Conservation (phyloP, 805 yeast genomes). For the Schwanniomyces polymorphus region DNA sequence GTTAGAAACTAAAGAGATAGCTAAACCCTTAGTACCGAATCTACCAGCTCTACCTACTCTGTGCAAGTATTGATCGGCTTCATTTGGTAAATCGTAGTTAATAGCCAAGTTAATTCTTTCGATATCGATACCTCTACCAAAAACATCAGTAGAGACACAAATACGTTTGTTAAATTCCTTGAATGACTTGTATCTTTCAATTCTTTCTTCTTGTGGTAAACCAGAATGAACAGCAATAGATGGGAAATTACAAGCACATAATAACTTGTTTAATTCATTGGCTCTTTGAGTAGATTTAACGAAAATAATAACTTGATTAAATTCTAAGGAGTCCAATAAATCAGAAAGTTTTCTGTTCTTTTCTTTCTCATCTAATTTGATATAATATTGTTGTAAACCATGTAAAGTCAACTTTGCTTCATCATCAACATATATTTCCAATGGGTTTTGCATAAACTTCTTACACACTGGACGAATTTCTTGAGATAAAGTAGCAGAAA, state of each 20-base stretch:
- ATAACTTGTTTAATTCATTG: constrained; percentile 81
- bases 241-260: constrained; percentile 93
- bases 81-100: constrained; percentile 93
- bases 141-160: constrained; percentile 97
- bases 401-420: constrained; percentile 96
- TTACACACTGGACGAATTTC: constrained; percentile 96
- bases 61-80: constrained; percentile 97
- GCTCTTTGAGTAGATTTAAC: constrained; percentile 93
- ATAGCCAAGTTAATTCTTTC: constrained; percentile 98
- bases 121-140: constrained; percentile 99
- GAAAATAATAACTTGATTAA: constrained; percentile 96
- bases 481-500: constrained; percentile 91
- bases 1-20: constrained; percentile 83
- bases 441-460: constrained; percentile 96
- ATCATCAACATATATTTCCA: constrained; percentile 96
- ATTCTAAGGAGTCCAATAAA: constrained; percentile 88
- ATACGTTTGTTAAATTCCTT: constrained; percentile 98
- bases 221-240: constrained; percentile 96
- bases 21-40: constrained; percentile 98
- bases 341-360: constrained; percentile 93
- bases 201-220: constrained; percentile 96
- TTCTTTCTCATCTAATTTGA: constrained; percentile 85
- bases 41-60: constrained; percentile 99
- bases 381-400: constrained; percentile 95
- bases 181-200: constrained; percentile 91